Evolutionary conservation across 2,329 filamentous ascomycete genomes (phyloP).

Genomic region (Cryoendolithus antarcticus): DNA sequence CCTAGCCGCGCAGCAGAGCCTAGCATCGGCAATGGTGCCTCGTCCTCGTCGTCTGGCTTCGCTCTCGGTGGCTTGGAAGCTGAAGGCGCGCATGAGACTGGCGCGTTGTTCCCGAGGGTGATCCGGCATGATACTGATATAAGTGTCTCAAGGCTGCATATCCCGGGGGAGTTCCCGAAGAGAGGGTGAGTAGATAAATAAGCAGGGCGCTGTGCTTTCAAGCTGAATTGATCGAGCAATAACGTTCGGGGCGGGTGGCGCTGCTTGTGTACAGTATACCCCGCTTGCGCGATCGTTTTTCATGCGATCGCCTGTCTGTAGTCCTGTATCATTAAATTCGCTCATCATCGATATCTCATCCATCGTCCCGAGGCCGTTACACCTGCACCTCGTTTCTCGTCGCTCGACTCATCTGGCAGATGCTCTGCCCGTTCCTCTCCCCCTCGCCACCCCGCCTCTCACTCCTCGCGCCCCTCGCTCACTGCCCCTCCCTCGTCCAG

Average conservation of each 20-base stretch:
- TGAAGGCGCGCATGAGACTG: constrained; percentile 21
- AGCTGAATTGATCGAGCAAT: no score
- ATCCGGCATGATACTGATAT: constrained; percentile 34
- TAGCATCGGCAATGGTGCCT: no score
- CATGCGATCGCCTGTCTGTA: no score
- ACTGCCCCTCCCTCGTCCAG: constrained; percentile 17
- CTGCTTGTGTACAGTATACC: no score
- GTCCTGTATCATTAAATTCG: no score
- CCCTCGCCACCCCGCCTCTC: constrained; percentile 6
- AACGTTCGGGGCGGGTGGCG: no score
- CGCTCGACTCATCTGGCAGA: constrained; percentile 8
- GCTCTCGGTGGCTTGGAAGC: constrained; percentile 21
- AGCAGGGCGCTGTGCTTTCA: background rate
- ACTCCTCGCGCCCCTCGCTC: constrained; percentile 8
- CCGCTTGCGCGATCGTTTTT: no score
- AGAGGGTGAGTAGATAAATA: background rate
- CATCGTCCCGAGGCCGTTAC: no score
- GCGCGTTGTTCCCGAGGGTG: constrained; percentile 38
- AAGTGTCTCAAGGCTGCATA: constrained; percentile 51
- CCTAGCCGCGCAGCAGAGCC: no score
- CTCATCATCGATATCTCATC: no score
- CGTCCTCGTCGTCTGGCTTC: background rate
- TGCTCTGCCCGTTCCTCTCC: constrained; percentile 22
- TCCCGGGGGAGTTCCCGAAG: constrained; percentile 49
- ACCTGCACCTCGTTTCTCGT: background rate